phyloP scores from a whole-genome alignment of 306 rosid genomes.

The Boehmeria nivea region DNA sequence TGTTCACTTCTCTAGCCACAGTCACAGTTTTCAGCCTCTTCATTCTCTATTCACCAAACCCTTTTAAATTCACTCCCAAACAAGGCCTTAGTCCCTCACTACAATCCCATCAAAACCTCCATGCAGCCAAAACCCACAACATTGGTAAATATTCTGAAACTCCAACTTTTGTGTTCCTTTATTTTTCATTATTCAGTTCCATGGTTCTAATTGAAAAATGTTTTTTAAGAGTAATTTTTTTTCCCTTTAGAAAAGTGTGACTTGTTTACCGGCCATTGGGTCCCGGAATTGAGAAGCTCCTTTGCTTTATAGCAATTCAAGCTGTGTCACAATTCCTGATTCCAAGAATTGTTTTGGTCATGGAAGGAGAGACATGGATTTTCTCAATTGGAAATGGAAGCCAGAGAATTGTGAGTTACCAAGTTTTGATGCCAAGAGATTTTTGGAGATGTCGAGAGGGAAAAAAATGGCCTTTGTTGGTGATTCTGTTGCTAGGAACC shows the following conservation, averaged over 20 bases:
- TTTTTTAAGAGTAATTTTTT: background rate
- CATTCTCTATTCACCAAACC: conserved; percentile 42
- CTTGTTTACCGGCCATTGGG: conserved; percentile 68
- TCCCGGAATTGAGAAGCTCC: conserved; percentile 28
- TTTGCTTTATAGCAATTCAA: conserved; percentile 57
- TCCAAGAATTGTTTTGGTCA: conserved; percentile 74
- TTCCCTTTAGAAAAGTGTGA: conserved; percentile 34
- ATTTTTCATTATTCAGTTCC: no score
- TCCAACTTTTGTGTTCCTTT: background rate
- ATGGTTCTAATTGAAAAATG: background rate
- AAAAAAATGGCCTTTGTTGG: conserved; percentile 82
- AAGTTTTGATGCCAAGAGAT: conserved; percentile 42
- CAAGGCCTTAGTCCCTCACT: conserved; percentile 26
- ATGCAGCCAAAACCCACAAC: conserved; percentile 18
- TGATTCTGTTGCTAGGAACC: conserved; percentile 84
- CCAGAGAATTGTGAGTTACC: conserved; percentile 67
- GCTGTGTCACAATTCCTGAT: conserved; percentile 65
- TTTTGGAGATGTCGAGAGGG: conserved; percentile 51
- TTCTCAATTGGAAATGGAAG: conserved; percentile 91
- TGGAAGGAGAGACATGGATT: conserved; percentile 61
- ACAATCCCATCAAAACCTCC: conserved; percentile 9
- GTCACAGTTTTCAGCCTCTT: conserved; percentile 41
- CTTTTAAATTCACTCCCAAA: conserved; percentile 25
- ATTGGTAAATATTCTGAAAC: no score
- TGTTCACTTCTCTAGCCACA: conserved; percentile 35